phyloP scores from a whole-genome alignment of 2,329 filamentous ascomycete genomes.

The Stemphylium lycopersici region DNA sequence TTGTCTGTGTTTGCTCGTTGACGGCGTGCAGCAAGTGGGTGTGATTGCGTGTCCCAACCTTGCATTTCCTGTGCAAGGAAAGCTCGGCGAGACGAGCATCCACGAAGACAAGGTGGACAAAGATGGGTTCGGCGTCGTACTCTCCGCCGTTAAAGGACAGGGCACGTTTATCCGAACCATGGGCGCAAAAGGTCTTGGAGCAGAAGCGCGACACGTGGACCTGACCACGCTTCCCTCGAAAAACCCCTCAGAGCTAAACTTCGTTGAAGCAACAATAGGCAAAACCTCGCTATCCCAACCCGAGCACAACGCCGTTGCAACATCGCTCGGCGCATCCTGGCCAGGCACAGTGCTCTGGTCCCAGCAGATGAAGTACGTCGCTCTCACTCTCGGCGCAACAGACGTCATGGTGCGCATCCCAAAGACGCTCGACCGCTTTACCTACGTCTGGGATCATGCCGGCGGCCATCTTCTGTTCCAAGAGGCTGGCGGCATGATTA shows the following conservation, averaged over 20 bases:
- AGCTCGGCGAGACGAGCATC: conserved; percentile 26
- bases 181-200: conserved; percentile 40
- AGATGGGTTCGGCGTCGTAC: conserved; percentile 50
- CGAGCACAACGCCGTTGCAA: conserved; percentile 48
- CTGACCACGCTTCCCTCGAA: conserved; percentile 23
- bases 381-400: conserved; percentile 57
- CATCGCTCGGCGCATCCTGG: conserved; percentile 51
- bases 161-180: conserved; percentile 53
- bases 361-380: conserved; percentile 61
- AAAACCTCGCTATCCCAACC: conserved; percentile 47
- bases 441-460: conserved; percentile 63
- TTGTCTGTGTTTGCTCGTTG: conserved; percentile 63
- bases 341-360: conserved; percentile 59
- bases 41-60: conserved; percentile 68
- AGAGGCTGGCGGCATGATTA: conserved; percentile 59
- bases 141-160: conserved; percentile 57
- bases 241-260: conserved; percentile 46
- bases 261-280: conserved; percentile 54
- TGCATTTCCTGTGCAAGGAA: conserved; percentile 44
- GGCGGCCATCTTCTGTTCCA: conserved; percentile 59
- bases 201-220: conserved; percentile 40
- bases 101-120: conserved; percentile 52
- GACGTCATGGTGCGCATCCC: conserved; percentile 59
- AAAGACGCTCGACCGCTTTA: conserved; percentile 51
- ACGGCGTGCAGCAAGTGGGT: conserved; percentile 64